Conservation (phyloP, 306 rosid species). For the Hippophae tibetana region DNA sequence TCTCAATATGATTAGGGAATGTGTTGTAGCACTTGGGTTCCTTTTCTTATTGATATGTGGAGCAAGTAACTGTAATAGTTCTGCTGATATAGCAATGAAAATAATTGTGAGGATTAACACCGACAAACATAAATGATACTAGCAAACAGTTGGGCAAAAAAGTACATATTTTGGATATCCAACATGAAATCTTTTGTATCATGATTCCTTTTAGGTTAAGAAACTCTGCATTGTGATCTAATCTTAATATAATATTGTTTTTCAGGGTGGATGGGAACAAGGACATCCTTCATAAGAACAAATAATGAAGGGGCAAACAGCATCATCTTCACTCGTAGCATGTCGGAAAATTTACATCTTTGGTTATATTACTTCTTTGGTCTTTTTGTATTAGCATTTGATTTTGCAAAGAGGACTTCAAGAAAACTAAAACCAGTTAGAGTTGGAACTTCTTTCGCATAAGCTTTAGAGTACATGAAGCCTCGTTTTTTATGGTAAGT, state of each 20-base stretch:
- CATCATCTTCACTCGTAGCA: constrained; percentile 17
- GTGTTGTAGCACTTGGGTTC: too few species aligned
- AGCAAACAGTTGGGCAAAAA: neutral
- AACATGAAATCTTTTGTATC: neutral
- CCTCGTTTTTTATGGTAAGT: constrained; percentile 25
- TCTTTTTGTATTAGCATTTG: constrained; percentile 38
- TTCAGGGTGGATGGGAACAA: constrained; percentile 61
- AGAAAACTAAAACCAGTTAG: constrained; percentile 53
- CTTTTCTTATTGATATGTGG: too few species aligned
- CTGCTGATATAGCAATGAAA: too few species aligned
- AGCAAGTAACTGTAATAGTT: too few species aligned
- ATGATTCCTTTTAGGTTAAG: too few species aligned
- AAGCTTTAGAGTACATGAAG: constrained; percentile 15
- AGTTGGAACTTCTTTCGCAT: constrained; percentile 41
- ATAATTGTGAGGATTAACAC: too few species aligned
- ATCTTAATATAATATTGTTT: constrained; percentile 4
- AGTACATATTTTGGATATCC: neutral
- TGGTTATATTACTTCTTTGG: constrained; percentile 50
- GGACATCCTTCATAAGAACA: constrained; percentile 24
- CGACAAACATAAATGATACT: neutral
- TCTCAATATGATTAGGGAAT: too few species aligned
- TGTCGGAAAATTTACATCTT: constrained; percentile 37
- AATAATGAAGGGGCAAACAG: constrained; percentile 36
- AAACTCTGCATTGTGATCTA: neutral
- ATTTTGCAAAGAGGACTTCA: constrained; percentile 34